Percentiles rank a stretch among this genome's conserved stretches.
phyloP scores from a whole-genome alignment of 352 stramenopile species.

The Pythium monospermum region DNA sequence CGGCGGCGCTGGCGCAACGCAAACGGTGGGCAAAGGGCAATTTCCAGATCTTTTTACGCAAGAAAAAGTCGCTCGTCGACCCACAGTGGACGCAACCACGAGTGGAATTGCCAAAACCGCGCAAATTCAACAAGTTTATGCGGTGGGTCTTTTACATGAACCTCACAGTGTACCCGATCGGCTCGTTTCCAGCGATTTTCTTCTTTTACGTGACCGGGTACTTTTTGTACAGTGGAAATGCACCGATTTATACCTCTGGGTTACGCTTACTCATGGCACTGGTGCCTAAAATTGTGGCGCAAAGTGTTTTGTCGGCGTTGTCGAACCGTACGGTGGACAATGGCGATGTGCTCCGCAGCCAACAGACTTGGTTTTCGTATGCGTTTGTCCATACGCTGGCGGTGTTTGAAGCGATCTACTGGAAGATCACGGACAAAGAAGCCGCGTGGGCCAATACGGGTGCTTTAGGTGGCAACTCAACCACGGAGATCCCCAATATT shows the following conservation, averaged over 20 bases:
- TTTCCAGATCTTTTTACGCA: slow-evolving; percentile 43
- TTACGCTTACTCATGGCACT: slow-evolving; percentile 69
- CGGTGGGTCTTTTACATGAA: slow-evolving; percentile 79
- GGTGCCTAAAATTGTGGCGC: slow-evolving; percentile 74
- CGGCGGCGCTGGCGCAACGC: slow-evolving; percentile 29
- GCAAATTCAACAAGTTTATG: slow-evolving; percentile 69
- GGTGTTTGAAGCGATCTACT: slow-evolving; percentile 73
- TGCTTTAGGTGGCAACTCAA: slow-evolving; percentile 59
- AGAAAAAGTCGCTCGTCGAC: slow-evolving; percentile 38
- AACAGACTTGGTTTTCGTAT: slow-evolving; percentile 84
- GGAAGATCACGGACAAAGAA: slow-evolving; percentile 79
- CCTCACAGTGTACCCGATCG: slow-evolving; percentile 72
- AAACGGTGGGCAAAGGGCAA: slow-evolving; percentile 35
- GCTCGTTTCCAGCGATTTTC: slow-evolving; percentile 71
- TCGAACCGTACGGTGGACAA: slow-evolving; percentile 84
- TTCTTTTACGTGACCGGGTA: slow-evolving; percentile 86
- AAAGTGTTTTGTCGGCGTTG: slow-evolving; percentile 67
- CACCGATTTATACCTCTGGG: slow-evolving; percentile 75
- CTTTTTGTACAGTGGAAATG: slow-evolving; percentile 77
- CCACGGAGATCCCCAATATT: slow-evolving; percentile 67
- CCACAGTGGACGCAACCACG: slow-evolving; percentile 29
- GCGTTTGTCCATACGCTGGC: slow-evolving; percentile 75
- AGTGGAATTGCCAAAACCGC: slow-evolving; percentile 28
- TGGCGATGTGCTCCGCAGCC: slow-evolving; percentile 75
- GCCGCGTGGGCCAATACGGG: slow-evolving; percentile 79